phyloP scores from a whole-genome alignment of 495 filamentous ascomycete genomes.

The Amphirosellinia nigrospora region DNA sequence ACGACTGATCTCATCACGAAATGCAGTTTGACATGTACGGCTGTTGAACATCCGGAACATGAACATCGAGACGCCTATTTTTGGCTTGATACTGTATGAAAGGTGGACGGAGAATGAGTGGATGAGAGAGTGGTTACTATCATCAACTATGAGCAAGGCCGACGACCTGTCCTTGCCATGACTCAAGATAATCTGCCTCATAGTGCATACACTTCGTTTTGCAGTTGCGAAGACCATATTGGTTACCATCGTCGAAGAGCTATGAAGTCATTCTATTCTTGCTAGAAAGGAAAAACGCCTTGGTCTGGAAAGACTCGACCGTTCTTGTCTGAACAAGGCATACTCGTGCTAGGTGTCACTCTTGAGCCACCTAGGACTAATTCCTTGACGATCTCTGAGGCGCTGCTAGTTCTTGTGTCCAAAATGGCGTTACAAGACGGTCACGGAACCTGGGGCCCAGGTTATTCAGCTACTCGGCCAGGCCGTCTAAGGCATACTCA shows the following conservation, averaged over 20 bases:
- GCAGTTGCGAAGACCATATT: neutral
- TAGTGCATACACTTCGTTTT: neutral
- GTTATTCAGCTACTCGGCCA: neutral
- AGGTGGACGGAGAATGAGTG: neutral
- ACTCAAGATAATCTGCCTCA: neutral
- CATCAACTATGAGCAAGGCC: neutral
- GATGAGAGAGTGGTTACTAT: neutral
- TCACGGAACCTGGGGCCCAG: neutral
- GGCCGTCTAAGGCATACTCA: slow-evolving; percentile 10
- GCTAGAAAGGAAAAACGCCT: neutral
- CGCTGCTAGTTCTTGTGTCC: slow-evolving; percentile 1
- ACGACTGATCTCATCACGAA: neutral
- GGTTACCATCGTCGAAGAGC: neutral
- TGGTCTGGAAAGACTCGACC: neutral
- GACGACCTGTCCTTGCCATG: neutral
- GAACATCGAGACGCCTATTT: neutral
- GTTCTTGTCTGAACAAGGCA: slow-evolving; percentile 10
- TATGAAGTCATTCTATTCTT: neutral
- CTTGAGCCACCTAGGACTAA: neutral
- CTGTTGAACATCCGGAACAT: neutral
- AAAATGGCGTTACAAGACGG: neutral
- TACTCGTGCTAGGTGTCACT: slow-evolving; percentile 5
- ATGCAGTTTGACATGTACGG: neutral
- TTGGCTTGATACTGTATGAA: neutral
- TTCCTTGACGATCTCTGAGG: slow-evolving; percentile 9